Base-by-base conservation (phyloP, 1,139 yeast species). In the Taphrina pruni region DNA sequence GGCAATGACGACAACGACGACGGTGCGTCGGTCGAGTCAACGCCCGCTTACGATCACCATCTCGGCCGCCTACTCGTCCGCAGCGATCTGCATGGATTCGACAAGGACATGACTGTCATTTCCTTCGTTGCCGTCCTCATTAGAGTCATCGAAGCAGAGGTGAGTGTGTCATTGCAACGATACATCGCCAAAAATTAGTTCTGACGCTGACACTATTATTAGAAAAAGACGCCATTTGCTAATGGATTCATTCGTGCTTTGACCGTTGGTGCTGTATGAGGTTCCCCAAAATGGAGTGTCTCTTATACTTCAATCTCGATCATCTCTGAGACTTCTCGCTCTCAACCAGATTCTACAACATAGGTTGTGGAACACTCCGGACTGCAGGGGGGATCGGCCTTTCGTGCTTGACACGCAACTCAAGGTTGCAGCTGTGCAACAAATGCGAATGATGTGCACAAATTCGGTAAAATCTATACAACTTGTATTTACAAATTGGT, bases 41-140 rank as follows among this genome's bases (percentile, higher is more conserved):
- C 62, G 12, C 62, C 38, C n/a, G 54, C 43, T 9, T 43, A 32
- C 17, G 62, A 58, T 9, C 43, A 45, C 1, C 38, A 21, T n/a
- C 26, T 58, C 14, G 62, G 62, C 21, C 5, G 62, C 17, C 32
- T 58, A 8, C 41, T 58, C 39, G 36, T 58, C 26, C 20, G 54
- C 6, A 45, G 43, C 12, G 54, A 58, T 14, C 43, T 58, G 21
- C 36, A 58, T 2, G 41, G 26, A 1, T 58, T 58, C 45, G 62
- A 58, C 41, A 43, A 45, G 36, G 62, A 58, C 39, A 58, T 58
- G 62, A 26, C 62, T 46, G 38, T 58, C 17, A 58, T 58, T 17
- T 58, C 62, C 11, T 58, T 58, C 43, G 21, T 58, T 21, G 62
- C 54, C 20, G 54, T 58, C 9, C 54, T 58, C 43, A 32, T 46